These are phyloP conservation scores for Ustilago xerochloae DNA, from an alignment of 1,284 basidiomycete genomes.

Conservation along the genomic window DNA sequence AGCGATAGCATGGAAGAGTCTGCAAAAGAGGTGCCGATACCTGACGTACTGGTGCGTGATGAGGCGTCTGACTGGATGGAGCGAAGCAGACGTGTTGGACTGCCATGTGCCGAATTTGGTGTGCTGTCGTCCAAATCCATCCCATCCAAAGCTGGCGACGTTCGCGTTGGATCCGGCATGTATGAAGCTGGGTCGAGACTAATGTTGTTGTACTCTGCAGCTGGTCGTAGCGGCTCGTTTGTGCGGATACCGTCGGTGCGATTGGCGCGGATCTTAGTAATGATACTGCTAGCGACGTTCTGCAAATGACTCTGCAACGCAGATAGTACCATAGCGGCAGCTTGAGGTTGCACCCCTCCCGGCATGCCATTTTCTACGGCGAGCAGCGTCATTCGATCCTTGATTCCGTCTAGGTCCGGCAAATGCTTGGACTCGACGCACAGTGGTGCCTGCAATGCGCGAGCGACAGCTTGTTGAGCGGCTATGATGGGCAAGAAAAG, in stretches of 20 bases:
- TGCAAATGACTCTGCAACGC: constrained; percentile 67
- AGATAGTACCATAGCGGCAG: constrained; percentile 65
- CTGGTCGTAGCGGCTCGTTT: constrained; percentile 35
- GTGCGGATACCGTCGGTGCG: constrained; percentile 53
- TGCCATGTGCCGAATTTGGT: constrained; percentile 28
- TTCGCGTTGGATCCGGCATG: constrained; percentile 11
- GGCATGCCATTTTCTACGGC: constrained; percentile 68
- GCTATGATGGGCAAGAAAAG: constrained; percentile 39
- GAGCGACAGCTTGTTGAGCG: constrained; percentile 59
- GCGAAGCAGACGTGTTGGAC: constrained; percentile 29
- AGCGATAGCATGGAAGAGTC: constrained; percentile 57
- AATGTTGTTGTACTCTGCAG: constrained; percentile 22
- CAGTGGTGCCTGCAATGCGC: constrained; percentile 57
- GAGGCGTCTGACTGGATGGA: constrained; percentile 47
- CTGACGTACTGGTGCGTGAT: constrained; percentile 46
- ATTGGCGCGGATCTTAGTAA: constrained; percentile 61
- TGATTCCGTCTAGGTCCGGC: constrained; percentile 68
- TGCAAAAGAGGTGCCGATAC: constrained; percentile 43
- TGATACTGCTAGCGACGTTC: constrained; percentile 60
- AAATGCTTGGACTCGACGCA: constrained; percentile 69
- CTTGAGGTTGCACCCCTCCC: constrained; percentile 66
- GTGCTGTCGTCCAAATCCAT: constrained; percentile 42
- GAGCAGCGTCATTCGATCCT: constrained; percentile 69
- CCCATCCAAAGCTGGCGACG: constrained; percentile 27
- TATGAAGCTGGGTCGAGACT: constrained; percentile 23